phyloP scores from a whole-genome alignment of 164 flowering plant genomes.

The Tinospora cordifolia region DNA sequence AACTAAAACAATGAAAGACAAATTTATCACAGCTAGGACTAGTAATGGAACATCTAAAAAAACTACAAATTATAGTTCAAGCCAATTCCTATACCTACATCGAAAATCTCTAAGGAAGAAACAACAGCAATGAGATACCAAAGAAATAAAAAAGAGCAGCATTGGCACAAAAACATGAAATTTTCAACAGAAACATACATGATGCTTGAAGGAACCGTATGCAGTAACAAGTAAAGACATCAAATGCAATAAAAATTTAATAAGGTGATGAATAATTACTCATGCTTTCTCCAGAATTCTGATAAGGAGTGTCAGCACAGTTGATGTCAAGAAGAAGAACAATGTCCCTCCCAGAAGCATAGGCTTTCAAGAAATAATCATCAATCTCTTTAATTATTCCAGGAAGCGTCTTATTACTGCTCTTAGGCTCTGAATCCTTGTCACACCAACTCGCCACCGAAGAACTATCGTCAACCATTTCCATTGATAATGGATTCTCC shows the following conservation, averaged over 20 bases:
- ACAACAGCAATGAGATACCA: too few species aligned
- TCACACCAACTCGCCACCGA: slow-evolving; percentile 46
- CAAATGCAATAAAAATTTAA: background rate
- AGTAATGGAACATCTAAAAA: too few species aligned
- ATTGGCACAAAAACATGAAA: too few species aligned
- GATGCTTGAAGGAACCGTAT: background rate
- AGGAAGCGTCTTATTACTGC: slow-evolving; percentile 46
- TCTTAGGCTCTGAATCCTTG: slow-evolving; percentile 47
- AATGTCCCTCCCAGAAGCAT: slow-evolving; percentile 48
- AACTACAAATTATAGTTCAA: too few species aligned
- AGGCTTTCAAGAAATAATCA: slow-evolving; percentile 75
- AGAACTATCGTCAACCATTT: slow-evolving; percentile 43
- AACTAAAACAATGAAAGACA: too few species aligned
- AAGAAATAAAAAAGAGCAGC: too few species aligned
- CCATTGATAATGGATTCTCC: slow-evolving; percentile 26
- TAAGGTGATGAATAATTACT: slow-evolving; percentile 29
- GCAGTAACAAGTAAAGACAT: background rate
- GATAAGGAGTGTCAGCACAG: slow-evolving; percentile 27
- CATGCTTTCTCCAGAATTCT: slow-evolving; percentile 35
- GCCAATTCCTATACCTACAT: too few species aligned
- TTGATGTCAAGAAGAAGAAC: slow-evolving; percentile 58
- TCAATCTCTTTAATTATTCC: slow-evolving; percentile 64
- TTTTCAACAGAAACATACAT: too few species aligned
- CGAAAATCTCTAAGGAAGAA: too few species aligned
- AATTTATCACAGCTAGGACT: too few species aligned